Percentiles rank a stretch among this genome's conserved stretches.
Conservation (phyloP, 176 grass and related monocot genomes). For the Eremochloa ophiuroides region DNA sequence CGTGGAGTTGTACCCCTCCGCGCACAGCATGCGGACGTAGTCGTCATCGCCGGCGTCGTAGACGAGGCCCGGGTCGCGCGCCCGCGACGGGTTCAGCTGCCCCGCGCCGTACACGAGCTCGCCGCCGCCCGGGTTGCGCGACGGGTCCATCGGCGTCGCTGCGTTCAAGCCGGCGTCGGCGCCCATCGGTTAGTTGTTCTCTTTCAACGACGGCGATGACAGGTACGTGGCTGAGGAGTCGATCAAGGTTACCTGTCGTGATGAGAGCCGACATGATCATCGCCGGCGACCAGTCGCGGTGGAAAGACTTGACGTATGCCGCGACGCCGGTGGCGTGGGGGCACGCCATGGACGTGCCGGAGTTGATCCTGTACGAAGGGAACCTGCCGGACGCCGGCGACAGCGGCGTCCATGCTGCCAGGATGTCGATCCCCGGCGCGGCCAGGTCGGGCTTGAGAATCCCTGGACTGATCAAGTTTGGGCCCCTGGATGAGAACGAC, state of each 20-base stretch:
- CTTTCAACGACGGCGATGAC: neutral
- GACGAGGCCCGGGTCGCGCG: constrained; percentile 29
- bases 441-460: constrained; percentile 59
- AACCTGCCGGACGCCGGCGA: neutral
- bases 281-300: constrained; percentile 51
- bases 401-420: constrained; percentile 37
- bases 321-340: constrained; percentile 31
- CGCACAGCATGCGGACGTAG: constrained; percentile 42
- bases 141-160: constrained; percentile 47
- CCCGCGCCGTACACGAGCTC: constrained; percentile 45
- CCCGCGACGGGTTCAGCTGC: constrained; percentile 22
- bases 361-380: constrained; percentile 20
- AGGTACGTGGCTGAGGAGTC: neutral
- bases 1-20: constrained; percentile 36
- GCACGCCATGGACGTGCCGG: constrained; percentile 49
- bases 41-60: constrained; percentile 27
- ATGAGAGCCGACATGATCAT: constrained; percentile 55
- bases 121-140: constrained; percentile 20
- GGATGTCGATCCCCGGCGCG: constrained; percentile 43
- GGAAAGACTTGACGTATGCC: constrained; percentile 51
- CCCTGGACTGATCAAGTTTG: constrained; percentile 40
- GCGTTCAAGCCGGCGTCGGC: neutral
- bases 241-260: constrained; percentile 31
- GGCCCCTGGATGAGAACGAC: constrained; percentile 39
- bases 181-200: neutral